Percentiles rank a stretch among this genome's conserved stretches.
Evolutionary conservation across 345 rosid species (phyloP).

Genomic region (Populus pruinosa): DNA sequence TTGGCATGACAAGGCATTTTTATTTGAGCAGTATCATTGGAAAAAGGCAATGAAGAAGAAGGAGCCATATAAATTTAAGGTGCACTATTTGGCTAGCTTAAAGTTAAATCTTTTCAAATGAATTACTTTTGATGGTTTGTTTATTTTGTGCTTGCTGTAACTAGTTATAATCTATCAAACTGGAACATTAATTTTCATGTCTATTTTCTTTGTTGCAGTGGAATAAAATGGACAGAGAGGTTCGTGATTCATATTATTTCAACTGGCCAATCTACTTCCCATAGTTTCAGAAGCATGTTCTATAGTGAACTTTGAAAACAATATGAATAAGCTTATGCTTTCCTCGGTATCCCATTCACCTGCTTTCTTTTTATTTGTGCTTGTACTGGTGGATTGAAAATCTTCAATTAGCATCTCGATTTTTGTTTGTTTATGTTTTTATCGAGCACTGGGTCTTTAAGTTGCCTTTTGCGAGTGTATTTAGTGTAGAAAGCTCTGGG

Average conservation of each 20-base stretch:
- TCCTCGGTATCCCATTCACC: neutral
- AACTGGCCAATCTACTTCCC: constrained; percentile 87
- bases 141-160: neutral
- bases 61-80: constrained; percentile 79
- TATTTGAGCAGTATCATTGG: constrained; percentile 86
- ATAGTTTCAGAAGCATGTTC: constrained; percentile 23
- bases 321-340: neutral
- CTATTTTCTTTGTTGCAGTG: constrained; percentile 45
- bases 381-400: constrained; percentile 2
- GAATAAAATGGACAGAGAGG: constrained; percentile 75
- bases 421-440: neutral
- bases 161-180: neutral
- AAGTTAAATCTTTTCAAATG: neutral
- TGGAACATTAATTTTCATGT: neutral
- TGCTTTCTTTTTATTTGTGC: neutral
- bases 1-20: constrained; percentile 86
- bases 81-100: constrained; percentile 11
- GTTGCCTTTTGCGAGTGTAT: neutral
- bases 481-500: neutral
- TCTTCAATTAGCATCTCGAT: neutral
- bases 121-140: neutral
- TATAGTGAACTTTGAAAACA: neutral
- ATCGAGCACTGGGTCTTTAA: neutral
- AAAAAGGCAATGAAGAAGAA: constrained; percentile 70
- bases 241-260: constrained; percentile 66